Evolutionary conservation across 768 basidiomycete species (phyloP), one percentile per base, ranked within the genome.

Genomic region (Lentinula guzmanii): DNA sequence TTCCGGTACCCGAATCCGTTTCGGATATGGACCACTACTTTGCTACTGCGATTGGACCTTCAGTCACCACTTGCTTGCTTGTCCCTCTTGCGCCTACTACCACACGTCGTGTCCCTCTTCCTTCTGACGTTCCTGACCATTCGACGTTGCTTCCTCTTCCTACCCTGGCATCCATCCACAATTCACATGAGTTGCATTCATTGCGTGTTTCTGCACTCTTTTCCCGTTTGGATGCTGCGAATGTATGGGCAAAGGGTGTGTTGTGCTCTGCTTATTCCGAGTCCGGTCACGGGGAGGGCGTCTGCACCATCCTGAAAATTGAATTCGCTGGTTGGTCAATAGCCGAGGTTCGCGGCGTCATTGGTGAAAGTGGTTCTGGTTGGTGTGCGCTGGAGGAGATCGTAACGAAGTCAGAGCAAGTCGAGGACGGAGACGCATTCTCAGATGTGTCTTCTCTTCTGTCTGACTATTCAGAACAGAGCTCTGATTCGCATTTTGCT

Each of bases 71-170:
- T 8, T 79, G 78, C 65, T 83, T 93, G 54, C 80, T 90, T 53
- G 80, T 93, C 34, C 90, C 91, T 57, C 82, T 93, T 62, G 87
- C 86, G 0, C 90, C 91, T 1, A 88, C 87, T 2, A 87, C 90
- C 7, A 84, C 85, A 0, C 70, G 79, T 4, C 85, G 86, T n/a
- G 70, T 84, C 9, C 90, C 90, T 3, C 77, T 92, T 56, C 74
- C 74, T 53, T 71, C 61, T 48, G 70, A 62, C 52, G 69, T 68
- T 10, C 63, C 65, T 21, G 65, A 65, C 1, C 72, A 74, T 51
- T 68, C 68, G 1, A 71, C 74, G 10, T 71, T 87, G 11, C 76
- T 91, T 4, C 87, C 87, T 0, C 70, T 89, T 4, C 70, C 82
- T 10, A 70, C 79, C 6, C 66, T 92, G 31, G 77, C 77, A 0